phyloP scores from a whole-genome alignment of 805 yeast species.

The Hanseniaspora occidentalis region DNA sequence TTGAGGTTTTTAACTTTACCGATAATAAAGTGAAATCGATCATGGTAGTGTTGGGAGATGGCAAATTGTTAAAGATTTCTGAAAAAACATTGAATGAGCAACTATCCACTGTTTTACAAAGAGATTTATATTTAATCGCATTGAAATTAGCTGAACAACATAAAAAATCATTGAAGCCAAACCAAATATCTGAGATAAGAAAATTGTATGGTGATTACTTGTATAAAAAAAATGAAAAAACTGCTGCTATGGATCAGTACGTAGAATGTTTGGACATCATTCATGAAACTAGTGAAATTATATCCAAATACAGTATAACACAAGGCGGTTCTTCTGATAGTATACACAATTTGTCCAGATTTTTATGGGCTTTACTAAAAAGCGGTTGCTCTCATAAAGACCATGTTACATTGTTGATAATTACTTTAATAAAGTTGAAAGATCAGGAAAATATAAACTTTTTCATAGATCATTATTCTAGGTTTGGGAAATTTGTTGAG shows the following conservation, averaged over 20 bases:
- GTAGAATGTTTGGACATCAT: slow-evolving; percentile 38
- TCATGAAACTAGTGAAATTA: slow-evolving; percentile 61
- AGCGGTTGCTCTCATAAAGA: slow-evolving; percentile 51
- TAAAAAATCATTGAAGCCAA: slow-evolving; percentile 7
- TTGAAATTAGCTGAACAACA: slow-evolving; percentile 44
- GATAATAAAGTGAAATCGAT: slow-evolving; percentile 34
- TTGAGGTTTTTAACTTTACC: slow-evolving; percentile 37
- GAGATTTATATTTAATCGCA: slow-evolving; percentile 65
- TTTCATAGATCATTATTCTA: slow-evolving; percentile 36
- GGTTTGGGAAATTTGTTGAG: slow-evolving; percentile 16
- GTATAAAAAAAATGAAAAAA: slow-evolving; percentile 50
- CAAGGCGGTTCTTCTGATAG: slow-evolving; percentile 20
- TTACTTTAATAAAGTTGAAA: slow-evolving; percentile 70
- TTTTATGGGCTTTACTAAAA: slow-evolving; percentile 47
- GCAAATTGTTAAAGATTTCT: slow-evolving; percentile 52
- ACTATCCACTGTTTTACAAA: slow-evolving; percentile 51
- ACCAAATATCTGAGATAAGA: slow-evolving; percentile 27
- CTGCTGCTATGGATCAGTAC: slow-evolving; percentile 65
- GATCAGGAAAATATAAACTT: slow-evolving; percentile 40
- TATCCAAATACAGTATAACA: slow-evolving; percentile 64
- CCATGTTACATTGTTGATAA: slow-evolving; percentile 68
- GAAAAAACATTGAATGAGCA: slow-evolving; percentile 60
- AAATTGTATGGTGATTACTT: slow-evolving; percentile 60
- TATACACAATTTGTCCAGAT: slow-evolving; percentile 44
- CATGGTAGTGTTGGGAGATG: slow-evolving; percentile 60